phyloP scores from a whole-genome alignment of 2,329 filamentous ascomycete species.

The Claviceps sp. region DNA sequence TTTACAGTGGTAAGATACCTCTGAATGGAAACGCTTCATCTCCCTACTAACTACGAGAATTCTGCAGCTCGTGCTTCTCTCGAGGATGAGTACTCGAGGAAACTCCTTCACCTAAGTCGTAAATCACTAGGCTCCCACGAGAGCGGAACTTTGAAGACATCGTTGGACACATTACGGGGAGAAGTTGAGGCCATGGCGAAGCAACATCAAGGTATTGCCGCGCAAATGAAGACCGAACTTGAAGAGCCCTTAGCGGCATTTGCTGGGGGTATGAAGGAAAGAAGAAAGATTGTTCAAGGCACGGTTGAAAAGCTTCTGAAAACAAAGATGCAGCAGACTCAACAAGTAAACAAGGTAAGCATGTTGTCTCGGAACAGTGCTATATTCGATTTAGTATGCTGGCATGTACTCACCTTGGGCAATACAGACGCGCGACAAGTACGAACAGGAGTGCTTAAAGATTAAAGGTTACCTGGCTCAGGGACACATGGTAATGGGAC shows the following conservation, averaged over 20 bases:
- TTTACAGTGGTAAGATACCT: conserved; percentile 58
- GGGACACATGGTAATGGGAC: conserved; percentile 99
- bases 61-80: conserved; percentile 68
- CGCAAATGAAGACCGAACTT: conserved; percentile 90
- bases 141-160: conserved; percentile 66
- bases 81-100: conserved; percentile 91
- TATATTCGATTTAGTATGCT: neutral
- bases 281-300: conserved; percentile 88
- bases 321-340: conserved; percentile 82
- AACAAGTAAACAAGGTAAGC: conserved; percentile 75
- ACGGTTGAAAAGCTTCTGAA: conserved; percentile 92
- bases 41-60: neutral
- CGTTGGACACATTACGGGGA: conserved; percentile 73
- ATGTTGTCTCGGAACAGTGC: neutral
- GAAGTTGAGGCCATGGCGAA: conserved; percentile 93
- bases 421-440: conserved; percentile 68
- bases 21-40: no score
- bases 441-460: conserved; percentile 94
- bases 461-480: conserved; percentile 98
- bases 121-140: conserved; percentile 86
- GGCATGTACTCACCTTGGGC: neutral
- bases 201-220: conserved; percentile 76
- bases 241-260: conserved; percentile 91
- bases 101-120: conserved; percentile 70
- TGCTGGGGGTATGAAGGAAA: conserved; percentile 87